Base-by-base conservation (phyloP, 2,329 filamentous ascomycete species). In the Atkinsonella hypoxylon region DNA sequence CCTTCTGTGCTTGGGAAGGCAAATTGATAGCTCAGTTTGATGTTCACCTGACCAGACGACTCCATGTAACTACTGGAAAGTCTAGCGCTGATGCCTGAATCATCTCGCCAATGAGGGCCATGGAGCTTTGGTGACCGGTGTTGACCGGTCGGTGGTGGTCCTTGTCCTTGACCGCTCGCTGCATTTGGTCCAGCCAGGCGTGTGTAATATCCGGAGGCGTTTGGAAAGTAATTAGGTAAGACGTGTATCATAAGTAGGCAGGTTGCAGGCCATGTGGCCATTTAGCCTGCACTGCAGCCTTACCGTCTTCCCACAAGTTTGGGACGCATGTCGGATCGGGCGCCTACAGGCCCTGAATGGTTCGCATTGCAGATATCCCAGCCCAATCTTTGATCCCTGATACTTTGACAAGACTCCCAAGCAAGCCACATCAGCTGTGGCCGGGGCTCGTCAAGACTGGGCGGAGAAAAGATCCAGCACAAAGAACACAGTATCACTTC, bases 221-320 rank as follows among this genome's bases (percentile, higher is more conserved):
- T 26, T 26, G 26, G 4, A 26, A 26, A 26, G 26, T 7, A 8
- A 26, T 26, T 26, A 26, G 26, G 26, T 26, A 26, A 26, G 8
- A 5, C 26, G 26, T 26, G 26, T 26, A 26, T 26, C 26, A 26
- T 7, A 26, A 26, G 26, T 26, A 26, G 26, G 26, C 26, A 26
- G 26, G 26, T 26, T 26, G 26, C 26, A 26, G 17, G 41, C 47
- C 38, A 38, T 38, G 45, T 22, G 39, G 30, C 26, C 42, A 36
- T 15, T n/a, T n/a, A n/a, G n/a, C n/a, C 12, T 36, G 18, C 48
- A 34, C 41, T 51, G 45, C 51, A 53, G 53, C 51, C 53, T 53
- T 53, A 48, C 36, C 44, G 32, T 22, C 30, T 43, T 48, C 45
- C 48, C 50, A 41, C 40, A 15, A 38, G 38, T n/a, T 32, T 47